Conservation (phyloP, 805 yeast genomes). For the Blastobotrys terrestris region DNA sequence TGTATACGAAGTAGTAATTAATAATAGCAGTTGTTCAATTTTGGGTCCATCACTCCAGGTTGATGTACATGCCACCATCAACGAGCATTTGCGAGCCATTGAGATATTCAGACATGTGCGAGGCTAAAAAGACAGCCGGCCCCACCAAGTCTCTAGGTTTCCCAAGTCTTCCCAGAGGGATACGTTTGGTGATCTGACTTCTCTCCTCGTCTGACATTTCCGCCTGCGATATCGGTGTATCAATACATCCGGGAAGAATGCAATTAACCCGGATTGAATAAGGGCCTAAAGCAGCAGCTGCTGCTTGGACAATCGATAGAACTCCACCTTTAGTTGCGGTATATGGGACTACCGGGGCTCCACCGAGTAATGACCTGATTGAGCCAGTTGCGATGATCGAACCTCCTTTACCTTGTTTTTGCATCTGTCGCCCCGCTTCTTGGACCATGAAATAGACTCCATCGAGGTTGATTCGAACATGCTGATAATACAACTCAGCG, state of each 20-base stretch:
- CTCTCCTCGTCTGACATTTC: conserved; percentile 3
- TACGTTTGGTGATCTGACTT: neutral
- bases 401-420: conserved; percentile 42
- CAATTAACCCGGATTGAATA: conserved; percentile 14
- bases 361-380: conserved; percentile 14
- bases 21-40: neutral
- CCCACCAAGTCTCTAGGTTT: conserved; percentile 22
- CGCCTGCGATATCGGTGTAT: conserved; percentile 11
- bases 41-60: conserved; percentile 10
- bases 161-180: conserved; percentile 21
- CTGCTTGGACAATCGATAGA: conserved; percentile 14
- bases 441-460: conserved; percentile 43
- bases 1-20: neutral
- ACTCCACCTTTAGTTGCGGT: conserved; percentile 17
- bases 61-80: conserved; percentile 14
- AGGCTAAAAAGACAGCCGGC: conserved; percentile 22
- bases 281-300: conserved; percentile 15
- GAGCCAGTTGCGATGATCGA: conserved; percentile 36
- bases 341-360: conserved; percentile 9
- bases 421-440: conserved; percentile 43
- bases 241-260: conserved; percentile 14
- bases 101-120: conserved; percentile 12
- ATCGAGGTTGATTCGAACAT: conserved; percentile 37
- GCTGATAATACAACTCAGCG: conserved; percentile 32
- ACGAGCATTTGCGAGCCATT: conserved; percentile 14